phyloP scores from a whole-genome alignment of 129 eudicot genomes.

The Arctium lappa region DNA sequence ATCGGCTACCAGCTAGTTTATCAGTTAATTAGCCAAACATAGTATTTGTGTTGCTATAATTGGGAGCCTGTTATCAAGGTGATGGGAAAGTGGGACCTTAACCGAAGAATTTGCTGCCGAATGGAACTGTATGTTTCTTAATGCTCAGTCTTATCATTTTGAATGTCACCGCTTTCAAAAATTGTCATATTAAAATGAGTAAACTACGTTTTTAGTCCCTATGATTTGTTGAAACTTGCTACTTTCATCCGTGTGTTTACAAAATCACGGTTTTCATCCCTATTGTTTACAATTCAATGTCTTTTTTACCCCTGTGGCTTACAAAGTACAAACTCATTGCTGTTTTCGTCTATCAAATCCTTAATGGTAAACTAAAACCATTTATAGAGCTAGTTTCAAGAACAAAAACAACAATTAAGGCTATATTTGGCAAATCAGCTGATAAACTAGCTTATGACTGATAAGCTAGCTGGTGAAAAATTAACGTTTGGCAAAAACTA shows the following conservation, averaged over 20 bases:
- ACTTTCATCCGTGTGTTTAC: background rate
- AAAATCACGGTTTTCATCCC: background rate
- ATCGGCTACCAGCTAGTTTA: too few relatives aligned
- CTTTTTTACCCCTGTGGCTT: too few relatives aligned
- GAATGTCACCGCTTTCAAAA: background rate
- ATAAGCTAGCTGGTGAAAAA: too few relatives aligned
- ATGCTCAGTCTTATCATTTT: background rate
- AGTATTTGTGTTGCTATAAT: background rate
- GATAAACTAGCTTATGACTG: too few relatives aligned
- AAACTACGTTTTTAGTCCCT: background rate
- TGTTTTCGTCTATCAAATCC: too few relatives aligned
- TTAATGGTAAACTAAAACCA: too few relatives aligned
- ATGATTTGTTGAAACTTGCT: background rate
- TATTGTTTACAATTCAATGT: background rate
- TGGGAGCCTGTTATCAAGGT: background rate
- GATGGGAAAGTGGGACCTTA: background rate
- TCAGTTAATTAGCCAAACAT: too few relatives aligned
- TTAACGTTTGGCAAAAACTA: too few relatives aligned
- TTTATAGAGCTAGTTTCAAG: too few relatives aligned
- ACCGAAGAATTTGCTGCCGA: background rate
- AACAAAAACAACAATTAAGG: too few relatives aligned
- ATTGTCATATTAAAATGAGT: background rate
- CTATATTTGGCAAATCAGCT: too few relatives aligned
- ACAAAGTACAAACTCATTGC: too few relatives aligned
- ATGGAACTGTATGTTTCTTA: background rate